These are phyloP conservation scores for Penicillium coprophilum DNA, from an alignment of 495 filamentous ascomycete species.

Conservation along the genomic window DNA sequence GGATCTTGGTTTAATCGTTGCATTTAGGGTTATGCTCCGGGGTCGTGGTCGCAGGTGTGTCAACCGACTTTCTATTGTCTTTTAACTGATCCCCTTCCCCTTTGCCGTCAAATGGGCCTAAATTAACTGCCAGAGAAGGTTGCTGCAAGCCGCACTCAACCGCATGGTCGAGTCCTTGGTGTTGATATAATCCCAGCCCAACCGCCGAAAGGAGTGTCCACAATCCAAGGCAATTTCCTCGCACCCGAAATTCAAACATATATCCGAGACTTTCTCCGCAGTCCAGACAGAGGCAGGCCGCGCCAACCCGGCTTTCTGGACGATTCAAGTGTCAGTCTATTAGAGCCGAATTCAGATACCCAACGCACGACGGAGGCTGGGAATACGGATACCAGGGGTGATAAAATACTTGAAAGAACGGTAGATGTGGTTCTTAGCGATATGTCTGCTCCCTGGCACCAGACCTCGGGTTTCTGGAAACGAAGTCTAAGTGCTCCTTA, in stretches of 20 bases:
- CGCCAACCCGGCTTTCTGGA: slow-evolving; percentile 21
- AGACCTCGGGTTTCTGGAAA: slow-evolving; percentile 73
- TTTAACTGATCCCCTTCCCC: not conserved
- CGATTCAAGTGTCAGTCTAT: slow-evolving; percentile 13
- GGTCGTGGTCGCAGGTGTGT: slow-evolving; percentile 85
- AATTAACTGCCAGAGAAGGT: slow-evolving; percentile 51
- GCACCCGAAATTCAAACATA: slow-evolving; percentile 65
- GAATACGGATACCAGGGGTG: slow-evolving; percentile 3
- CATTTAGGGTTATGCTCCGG: slow-evolving; percentile 83
- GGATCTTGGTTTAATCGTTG: slow-evolving; percentile 12
- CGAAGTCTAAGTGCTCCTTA: slow-evolving; percentile 90
- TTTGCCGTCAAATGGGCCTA: slow-evolving; percentile 3
- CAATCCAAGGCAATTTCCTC: slow-evolving; percentile 92
- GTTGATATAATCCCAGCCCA: slow-evolving; percentile 92
- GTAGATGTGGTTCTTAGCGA: slow-evolving; percentile 96
- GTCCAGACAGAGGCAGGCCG: slow-evolving; percentile 59
- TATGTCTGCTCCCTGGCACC: slow-evolving; percentile 96
- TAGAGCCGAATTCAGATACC: slow-evolving; percentile 10
- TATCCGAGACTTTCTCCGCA: slow-evolving; percentile 70
- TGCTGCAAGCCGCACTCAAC: slow-evolving; percentile 73
- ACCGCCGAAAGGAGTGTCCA: slow-evolving; percentile 83
- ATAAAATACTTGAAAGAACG: slow-evolving; percentile 43
- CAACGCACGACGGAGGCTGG: slow-evolving; percentile 8
- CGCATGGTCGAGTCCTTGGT: slow-evolving; percentile 76
- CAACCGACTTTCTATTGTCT: not conserved